phyloP scores from a whole-genome alignment of 2,329 filamentous ascomycete genomes.

The Fusarium mundagurra region DNA sequence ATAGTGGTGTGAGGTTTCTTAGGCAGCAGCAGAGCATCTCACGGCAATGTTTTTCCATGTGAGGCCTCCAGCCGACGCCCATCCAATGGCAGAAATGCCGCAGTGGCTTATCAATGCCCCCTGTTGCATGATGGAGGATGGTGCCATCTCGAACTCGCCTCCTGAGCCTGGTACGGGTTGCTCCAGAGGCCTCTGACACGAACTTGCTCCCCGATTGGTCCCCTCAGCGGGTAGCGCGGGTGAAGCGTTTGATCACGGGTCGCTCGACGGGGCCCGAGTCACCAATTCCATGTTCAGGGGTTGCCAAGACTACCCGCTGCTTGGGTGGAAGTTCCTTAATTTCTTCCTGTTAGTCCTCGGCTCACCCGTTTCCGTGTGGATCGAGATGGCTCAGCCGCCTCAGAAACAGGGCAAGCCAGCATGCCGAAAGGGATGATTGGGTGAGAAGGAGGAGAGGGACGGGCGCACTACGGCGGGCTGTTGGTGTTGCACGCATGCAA shows the following conservation, averaged over 20 bases:
- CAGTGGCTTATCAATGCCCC: slow-evolving; percentile 6
- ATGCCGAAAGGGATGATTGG: not conserved
- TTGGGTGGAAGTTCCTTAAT: not conserved
- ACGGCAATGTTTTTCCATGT: not conserved
- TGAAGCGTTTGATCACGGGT: not conserved
- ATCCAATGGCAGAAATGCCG: slow-evolving; percentile 19
- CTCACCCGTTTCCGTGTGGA: not conserved
- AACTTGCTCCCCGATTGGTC: slow-evolving; percentile 8
- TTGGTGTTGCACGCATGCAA: slow-evolving; percentile 4
- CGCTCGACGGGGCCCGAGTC: not conserved
- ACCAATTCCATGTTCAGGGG: slow-evolving; percentile 12
- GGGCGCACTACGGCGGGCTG: not conserved
- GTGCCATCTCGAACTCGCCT: not conserved
- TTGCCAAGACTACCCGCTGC: not conserved
- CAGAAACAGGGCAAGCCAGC: not conserved
- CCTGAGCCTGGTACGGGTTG: not conserved
- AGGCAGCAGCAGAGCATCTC: not conserved
- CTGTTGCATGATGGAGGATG: slow-evolving; percentile 5
- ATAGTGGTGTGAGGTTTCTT: not conserved
- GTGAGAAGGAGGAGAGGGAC: not conserved
- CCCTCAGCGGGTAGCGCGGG: not conserved
- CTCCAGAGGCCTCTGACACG: not conserved
- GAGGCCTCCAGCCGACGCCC: not conserved
- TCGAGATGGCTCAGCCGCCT: not conserved
- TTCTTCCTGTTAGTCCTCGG: not conserved